Conservation (phyloP, 352 stramenopile genomes). For the Pythium rhizo-oryzae region DNA sequence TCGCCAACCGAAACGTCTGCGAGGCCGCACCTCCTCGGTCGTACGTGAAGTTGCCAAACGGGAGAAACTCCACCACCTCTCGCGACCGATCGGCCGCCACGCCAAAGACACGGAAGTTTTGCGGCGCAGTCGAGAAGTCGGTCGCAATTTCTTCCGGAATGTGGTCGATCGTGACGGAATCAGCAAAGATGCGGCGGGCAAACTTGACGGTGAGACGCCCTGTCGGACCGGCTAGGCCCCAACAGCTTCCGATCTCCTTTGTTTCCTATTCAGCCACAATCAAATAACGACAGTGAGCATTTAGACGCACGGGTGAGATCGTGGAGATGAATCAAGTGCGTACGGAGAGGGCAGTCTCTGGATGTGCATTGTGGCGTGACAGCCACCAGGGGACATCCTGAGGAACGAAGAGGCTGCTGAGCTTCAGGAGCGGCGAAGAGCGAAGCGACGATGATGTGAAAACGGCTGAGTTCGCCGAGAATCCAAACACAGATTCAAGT, state of each 20-base stretch:
- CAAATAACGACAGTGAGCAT: neutral
- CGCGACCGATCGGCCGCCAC: constrained; percentile 43
- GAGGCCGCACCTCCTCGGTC: constrained; percentile 45
- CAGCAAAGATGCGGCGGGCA: constrained; percentile 56
- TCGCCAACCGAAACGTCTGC: constrained; percentile 70
- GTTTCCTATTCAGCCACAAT: constrained; percentile 54
- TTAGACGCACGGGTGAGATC: neutral
- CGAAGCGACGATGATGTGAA: constrained; percentile 67
- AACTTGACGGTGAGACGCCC: constrained; percentile 83
- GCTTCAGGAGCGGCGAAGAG: constrained; percentile 44
- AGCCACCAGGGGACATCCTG: constrained; percentile 74
- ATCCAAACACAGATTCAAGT: constrained; percentile 37
- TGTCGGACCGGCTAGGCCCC: constrained; percentile 53
- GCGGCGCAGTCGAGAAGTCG: constrained; percentile 71
- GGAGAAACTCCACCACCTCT: constrained; percentile 50
- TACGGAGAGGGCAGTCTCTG: constrained; percentile 82
- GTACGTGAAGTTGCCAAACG: constrained; percentile 82
- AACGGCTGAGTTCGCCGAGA: constrained; percentile 17
- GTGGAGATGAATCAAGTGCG: neutral
- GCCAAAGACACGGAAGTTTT: constrained; percentile 65
- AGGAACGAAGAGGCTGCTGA: constrained; percentile 18
- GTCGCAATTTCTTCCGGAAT: constrained; percentile 69
- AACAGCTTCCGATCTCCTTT: constrained; percentile 86
- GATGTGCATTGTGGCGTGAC: constrained; percentile 69
- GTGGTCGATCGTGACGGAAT: constrained; percentile 81